These are phyloP conservation scores for Talaromyces pinophilus DNA, from an alignment of 2,329 filamentous ascomycete species.

Conservation along the genomic window DNA sequence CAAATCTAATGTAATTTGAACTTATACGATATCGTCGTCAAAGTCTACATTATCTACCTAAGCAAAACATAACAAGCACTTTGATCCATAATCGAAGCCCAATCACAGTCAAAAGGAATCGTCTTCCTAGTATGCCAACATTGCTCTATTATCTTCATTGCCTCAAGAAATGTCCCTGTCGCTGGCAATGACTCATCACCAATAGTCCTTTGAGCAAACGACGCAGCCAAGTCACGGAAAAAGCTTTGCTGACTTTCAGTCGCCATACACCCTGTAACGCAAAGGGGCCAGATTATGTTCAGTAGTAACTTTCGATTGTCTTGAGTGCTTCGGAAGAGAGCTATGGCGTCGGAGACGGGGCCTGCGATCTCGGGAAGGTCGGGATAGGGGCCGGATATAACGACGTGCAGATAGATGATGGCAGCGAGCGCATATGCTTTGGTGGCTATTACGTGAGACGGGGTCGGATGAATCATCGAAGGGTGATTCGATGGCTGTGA, in stretches of 20 bases:
- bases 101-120: conserved; percentile 5
- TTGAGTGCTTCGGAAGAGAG: neutral
- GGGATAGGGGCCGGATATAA: neutral
- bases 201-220: neutral
- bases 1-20: too few species aligned
- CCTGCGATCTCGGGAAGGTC: neutral
- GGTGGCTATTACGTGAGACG: neutral
- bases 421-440: conserved; percentile 1
- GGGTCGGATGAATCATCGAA: neutral
- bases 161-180: neutral
- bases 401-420: conserved; percentile 10
- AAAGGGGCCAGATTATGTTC: conserved; percentile 7
- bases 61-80: conserved; percentile 6
- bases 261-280: neutral
- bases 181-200: neutral
- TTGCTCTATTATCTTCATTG: conserved; percentile 7
- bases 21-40: neutral
- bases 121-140: neutral
- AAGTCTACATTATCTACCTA: neutral
- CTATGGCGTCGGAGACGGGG: neutral
- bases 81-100: conserved; percentile 7
- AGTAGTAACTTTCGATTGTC: neutral
- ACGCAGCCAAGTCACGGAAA: neutral
- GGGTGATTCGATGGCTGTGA: neutral
- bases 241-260: neutral